Evolutionary conservation across 176 grass and related monocot species (phyloP).

Genomic region (Elaeis guineensis): DNA sequence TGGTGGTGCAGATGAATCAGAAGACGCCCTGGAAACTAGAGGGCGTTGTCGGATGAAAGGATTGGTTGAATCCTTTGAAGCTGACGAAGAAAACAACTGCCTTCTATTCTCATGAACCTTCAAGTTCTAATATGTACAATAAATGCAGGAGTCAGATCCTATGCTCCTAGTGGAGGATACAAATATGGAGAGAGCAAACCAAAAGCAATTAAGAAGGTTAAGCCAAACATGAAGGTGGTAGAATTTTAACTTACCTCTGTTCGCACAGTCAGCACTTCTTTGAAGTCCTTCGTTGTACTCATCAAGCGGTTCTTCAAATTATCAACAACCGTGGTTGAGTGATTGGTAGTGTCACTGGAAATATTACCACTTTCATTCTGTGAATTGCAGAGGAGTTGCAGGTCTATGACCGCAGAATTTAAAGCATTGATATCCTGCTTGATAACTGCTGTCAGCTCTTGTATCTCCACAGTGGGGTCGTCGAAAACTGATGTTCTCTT

Average conservation of each 20-base stretch:
- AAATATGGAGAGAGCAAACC: no score
- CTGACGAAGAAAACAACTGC: conserved; percentile 1
- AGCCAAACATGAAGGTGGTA: background rate
- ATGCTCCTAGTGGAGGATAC: background rate
- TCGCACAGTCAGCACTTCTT: background rate
- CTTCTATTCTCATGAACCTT: background rate
- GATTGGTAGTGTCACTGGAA: background rate
- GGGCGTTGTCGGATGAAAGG: background rate
- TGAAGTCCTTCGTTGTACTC: background rate
- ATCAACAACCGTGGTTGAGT: background rate
- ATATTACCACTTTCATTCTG: conserved; percentile 3
- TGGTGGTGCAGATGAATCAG: background rate
- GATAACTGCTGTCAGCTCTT: conserved; percentile 1
- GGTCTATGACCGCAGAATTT: conserved; percentile 2
- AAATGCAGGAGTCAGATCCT: background rate
- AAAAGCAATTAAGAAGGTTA: no score
- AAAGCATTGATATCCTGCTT: conserved; percentile 2
- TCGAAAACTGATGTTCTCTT: background rate
- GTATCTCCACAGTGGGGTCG: background rate
- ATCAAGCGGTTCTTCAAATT: conserved; percentile 5
- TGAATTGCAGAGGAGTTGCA: conserved; percentile 1
- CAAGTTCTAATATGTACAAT: background rate
- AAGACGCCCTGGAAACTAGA: background rate
- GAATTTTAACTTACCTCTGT: background rate
- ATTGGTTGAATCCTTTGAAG: background rate